These are phyloP conservation scores for Rhizopogon sp. DNA, from an alignment of 768 basidiomycete genomes.

Conservation along the genomic window DNA sequence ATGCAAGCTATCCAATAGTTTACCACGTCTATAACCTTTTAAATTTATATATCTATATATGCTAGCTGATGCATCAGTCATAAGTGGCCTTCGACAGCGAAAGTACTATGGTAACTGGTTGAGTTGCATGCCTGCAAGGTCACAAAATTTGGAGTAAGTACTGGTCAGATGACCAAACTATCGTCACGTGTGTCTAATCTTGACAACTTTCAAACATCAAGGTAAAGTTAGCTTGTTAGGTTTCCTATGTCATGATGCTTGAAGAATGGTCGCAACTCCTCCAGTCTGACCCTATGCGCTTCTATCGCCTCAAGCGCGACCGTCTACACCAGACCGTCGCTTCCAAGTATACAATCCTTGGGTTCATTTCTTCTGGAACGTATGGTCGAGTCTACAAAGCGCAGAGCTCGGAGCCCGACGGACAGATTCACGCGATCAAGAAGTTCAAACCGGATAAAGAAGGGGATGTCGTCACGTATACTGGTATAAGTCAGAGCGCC, in stretches of 20 bases:
- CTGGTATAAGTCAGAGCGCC: constrained; percentile 96
- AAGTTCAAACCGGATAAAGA: constrained; percentile 99
- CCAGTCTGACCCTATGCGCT: constrained; percentile 73
- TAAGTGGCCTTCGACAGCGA: not conserved
- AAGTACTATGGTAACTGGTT: too few relatives aligned
- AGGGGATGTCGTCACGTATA: constrained; percentile 92
- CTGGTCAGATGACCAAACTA: too few relatives aligned
- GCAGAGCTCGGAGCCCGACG: constrained; percentile 65
- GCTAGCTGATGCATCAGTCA: not conserved
- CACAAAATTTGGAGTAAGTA: too few relatives aligned
- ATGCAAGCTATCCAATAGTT: constrained; percentile 8
- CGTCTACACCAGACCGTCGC: constrained; percentile 57
- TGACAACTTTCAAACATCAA: too few relatives aligned
- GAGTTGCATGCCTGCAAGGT: too few relatives aligned
- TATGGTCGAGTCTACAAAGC: constrained; percentile 99
- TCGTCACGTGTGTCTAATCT: too few relatives aligned
- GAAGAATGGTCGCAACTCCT: constrained; percentile 34
- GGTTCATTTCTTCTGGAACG: constrained; percentile 97
- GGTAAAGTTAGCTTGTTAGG: too few relatives aligned
- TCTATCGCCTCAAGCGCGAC: constrained; percentile 80
- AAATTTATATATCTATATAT: not conserved
- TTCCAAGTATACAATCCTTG: constrained; percentile 86
- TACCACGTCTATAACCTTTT: not conserved
- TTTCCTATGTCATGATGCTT: constrained; percentile 16
- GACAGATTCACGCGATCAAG: constrained; percentile 88